These are phyloP conservation scores for Sugiyamaella marilandica DNA, from an alignment of 805 yeast species.

Conservation along the genomic window DNA sequence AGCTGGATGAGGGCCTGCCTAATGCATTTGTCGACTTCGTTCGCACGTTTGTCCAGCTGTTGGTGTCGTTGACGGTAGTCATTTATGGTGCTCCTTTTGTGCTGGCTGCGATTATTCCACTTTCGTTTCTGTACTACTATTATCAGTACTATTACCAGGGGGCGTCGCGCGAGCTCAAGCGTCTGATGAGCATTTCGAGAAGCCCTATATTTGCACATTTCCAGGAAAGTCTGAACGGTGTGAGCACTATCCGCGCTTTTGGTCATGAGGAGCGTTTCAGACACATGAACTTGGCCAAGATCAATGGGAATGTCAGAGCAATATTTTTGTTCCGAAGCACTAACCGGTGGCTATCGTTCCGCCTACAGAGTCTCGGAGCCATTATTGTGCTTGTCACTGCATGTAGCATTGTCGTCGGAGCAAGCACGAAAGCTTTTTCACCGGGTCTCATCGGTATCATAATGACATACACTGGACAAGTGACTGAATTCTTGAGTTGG, in stretches of 20 bases:
- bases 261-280: conserved; percentile 62
- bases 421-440: conserved; percentile 48
- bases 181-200: conserved; percentile 62
- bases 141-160: conserved; percentile 67
- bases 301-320: conserved; percentile 77
- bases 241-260: conserved; percentile 73
- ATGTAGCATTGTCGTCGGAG: conserved; percentile 58
- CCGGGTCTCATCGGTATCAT: conserved; percentile 90
- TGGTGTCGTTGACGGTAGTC: conserved; percentile 73
- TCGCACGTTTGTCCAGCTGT: conserved; percentile 32
- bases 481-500: conserved; percentile 84
- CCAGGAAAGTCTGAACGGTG: conserved; percentile 75
- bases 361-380: conserved; percentile 82
- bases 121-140: conserved; percentile 57
- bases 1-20: conserved; percentile 67
- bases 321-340: conserved; percentile 77
- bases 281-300: conserved; percentile 37
- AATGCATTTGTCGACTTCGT: conserved; percentile 36
- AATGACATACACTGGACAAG: conserved; percentile 77
- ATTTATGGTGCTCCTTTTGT: conserved; percentile 86
- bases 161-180: conserved; percentile 71
- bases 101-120: conserved; percentile 64
- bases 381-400: conserved; percentile 75
- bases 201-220: conserved; percentile 79
- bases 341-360: conserved; percentile 87